Conservation (phyloP, 1,139 yeast genomes). For the Candida tetrigidarum region DNA sequence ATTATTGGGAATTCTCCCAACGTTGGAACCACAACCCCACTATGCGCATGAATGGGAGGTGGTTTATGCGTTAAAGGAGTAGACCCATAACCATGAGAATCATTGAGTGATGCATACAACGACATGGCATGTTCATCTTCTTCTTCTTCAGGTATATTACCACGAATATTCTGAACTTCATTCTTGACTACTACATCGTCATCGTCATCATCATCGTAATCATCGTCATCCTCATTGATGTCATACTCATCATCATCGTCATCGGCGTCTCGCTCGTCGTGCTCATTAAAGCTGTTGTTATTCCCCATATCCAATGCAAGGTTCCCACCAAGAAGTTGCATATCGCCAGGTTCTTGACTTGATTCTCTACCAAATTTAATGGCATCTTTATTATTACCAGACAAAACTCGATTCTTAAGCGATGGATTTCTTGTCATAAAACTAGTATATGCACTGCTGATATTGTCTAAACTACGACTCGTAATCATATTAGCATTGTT, state of each 20-base stretch:
- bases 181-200: conserved; percentile 23
- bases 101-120: conserved; percentile 44
- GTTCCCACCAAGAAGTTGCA: conserved; percentile 8
- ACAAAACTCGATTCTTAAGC: conserved; percentile 22
- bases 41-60: conserved; percentile 30
- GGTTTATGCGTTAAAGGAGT: conserved; percentile 16
- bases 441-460: conserved; percentile 23
- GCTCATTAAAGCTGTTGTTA: conserved; percentile 12
- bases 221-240: conserved; percentile 17
- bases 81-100: conserved; percentile 25
- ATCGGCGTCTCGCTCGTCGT: conserved; percentile 13
- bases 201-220: conserved; percentile 14
- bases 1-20: conserved; percentile 50
- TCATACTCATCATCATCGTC: conserved; percentile 12
- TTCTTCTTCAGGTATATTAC: conserved; percentile 31
- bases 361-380: conserved; percentile 11
- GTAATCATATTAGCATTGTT: conserved; percentile 10
- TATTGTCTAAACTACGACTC: conserved; percentile 26
- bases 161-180: conserved; percentile 18
- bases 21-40: conserved; percentile 41
- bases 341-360: conserved; percentile 15
- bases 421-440: conserved; percentile 24
- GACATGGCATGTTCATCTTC: conserved; percentile 62
- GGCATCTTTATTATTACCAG: conserved; percentile 21
- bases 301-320: conserved; percentile 1